Evolutionary conservation across 495 filamentous ascomycete genomes (phyloP), one percentile per base, ranked within the genome.

Genomic region (Xylaria curta): DNA sequence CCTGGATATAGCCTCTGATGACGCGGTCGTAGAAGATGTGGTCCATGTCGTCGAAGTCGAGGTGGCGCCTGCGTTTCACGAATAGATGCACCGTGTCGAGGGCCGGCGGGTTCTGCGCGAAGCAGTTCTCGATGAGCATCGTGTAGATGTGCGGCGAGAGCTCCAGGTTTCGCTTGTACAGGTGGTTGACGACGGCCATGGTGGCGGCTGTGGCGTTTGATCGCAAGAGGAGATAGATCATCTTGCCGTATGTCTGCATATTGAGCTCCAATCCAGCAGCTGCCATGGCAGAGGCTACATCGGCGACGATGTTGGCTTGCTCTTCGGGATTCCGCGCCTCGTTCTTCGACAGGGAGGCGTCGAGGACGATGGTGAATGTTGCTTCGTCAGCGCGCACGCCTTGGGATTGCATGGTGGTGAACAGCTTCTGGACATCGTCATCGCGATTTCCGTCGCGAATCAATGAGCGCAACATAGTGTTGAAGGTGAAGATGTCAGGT

Each of bases 61-160:
- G 74, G 38, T 84, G 72, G n/a, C 78, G 71, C 33, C 85, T 83
- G 26, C 82, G 80, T 17, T 81, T 63, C 71, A 90, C 86, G 8
- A 93, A 79, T 10, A 81, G 67, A 26, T 87, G 85, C 40, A 93
- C 84, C 28, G 87, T 88, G 1, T 76, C 79, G 33, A 91, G 73
- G 74, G 92, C 83, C 2, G 90, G 89, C 10, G 87, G 86, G n/a
- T 76, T 17, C 71, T 76, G 83, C 4, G 78, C 49, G 76, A 94
- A 93, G 79, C 90, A 89, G 80, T 91, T 81, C n/a, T 88, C 85
- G n/a, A 91, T 76, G 9, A 95, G 83, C 74, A 89, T 89, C 33
- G 92, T 92, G 83, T 91, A 92, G 75, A 93, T 86, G 66, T 91
- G 86, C 6, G 85, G 74, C 3, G 85, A 85, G 0, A 89, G 84